A percentile compares a stretch with the other conserved stretches of the same genome.
These are phyloP conservation scores for Beauveria sp. DNA, from an alignment of 2,329 filamentous ascomycete species.

Conservation along the genomic window DNA sequence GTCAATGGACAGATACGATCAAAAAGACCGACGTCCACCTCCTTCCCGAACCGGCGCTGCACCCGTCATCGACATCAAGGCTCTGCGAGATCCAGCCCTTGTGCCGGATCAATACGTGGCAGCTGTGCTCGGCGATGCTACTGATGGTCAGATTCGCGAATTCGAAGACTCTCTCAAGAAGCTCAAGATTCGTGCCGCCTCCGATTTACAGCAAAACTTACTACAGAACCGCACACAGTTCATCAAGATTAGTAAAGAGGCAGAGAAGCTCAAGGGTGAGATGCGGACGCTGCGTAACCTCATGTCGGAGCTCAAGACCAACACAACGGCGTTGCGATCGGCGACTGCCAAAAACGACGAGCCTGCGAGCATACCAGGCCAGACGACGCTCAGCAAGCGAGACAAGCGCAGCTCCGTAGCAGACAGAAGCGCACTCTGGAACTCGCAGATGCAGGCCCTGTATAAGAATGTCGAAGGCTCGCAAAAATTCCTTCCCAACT, in stretches of 20 bases:
- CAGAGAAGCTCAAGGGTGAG: slow-evolving; percentile 92
- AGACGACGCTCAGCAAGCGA: slow-evolving; percentile 53
- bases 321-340: slow-evolving; percentile 58
- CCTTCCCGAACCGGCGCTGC: slow-evolving; percentile 47
- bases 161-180: slow-evolving; percentile 71
- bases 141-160: slow-evolving; percentile 76
- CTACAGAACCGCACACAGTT: slow-evolving; percentile 97
- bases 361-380: slow-evolving; percentile 40
- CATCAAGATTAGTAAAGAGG: slow-evolving; percentile 98
- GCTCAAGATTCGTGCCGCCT: slow-evolving; percentile 68
- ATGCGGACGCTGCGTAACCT: slow-evolving; percentile 86
- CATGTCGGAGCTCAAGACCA: slow-evolving; percentile 85
- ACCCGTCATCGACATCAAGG: slow-evolving; percentile 66
- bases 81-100: slow-evolving; percentile 71
- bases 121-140: slow-evolving; percentile 70
- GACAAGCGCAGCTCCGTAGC: slow-evolving; percentile 87
- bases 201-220: slow-evolving; percentile 87
- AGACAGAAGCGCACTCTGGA: slow-evolving; percentile 59
- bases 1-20: slow-evolving; percentile 50
- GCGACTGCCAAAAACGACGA: slow-evolving; percentile 46
- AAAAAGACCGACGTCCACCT: slow-evolving; percentile 42
- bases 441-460: slow-evolving; percentile 63
- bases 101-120: slow-evolving; percentile 72
- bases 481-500: slow-evolving; percentile 89
- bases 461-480: slow-evolving; percentile 98